These are phyloP conservation scores for Curvularia lunata DNA, from an alignment of 2,329 filamentous ascomycete species.

Conservation along the genomic window DNA sequence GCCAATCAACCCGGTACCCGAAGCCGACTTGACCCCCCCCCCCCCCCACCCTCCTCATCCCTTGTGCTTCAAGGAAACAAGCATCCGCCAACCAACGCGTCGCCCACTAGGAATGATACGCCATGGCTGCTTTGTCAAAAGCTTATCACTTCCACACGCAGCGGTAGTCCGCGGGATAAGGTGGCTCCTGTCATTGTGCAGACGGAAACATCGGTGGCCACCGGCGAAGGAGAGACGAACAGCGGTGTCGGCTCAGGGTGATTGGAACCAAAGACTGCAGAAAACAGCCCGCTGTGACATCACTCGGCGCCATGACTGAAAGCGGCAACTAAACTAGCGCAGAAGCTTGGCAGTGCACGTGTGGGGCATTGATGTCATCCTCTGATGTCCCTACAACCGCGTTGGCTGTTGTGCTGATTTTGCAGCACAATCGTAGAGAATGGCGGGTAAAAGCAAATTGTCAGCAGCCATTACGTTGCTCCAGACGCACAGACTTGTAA, in stretches of 20 bases:
- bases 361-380: slow-evolving; percentile 14
- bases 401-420: background rate
- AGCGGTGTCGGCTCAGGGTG: background rate
- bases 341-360: slow-evolving; percentile 7
- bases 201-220: slow-evolving; percentile 1
- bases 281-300: slow-evolving; percentile 1
- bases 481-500: background rate
- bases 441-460: background rate
- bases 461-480: background rate
- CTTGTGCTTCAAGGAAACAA: slow-evolving; percentile 3
- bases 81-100: slow-evolving; percentile 8
- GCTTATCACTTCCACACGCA: slow-evolving; percentile 17
- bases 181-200: background rate
- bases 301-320: background rate
- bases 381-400: background rate
- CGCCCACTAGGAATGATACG: slow-evolving; percentile 2
- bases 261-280: slow-evolving; percentile 3
- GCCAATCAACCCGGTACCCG: background rate
- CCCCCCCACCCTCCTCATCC: background rate
- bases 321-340: slow-evolving; percentile 8
- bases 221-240: slow-evolving; percentile 5
- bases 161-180: background rate
- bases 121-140: slow-evolving; percentile 12
- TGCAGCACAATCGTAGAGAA: background rate
- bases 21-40: background rate